A percentile compares a stretch with the other conserved stretches of the same genome.
Evolutionary conservation across 768 basidiomycete genomes (phyloP).

Genomic region (Dacryopinax primogenitus): DNA sequence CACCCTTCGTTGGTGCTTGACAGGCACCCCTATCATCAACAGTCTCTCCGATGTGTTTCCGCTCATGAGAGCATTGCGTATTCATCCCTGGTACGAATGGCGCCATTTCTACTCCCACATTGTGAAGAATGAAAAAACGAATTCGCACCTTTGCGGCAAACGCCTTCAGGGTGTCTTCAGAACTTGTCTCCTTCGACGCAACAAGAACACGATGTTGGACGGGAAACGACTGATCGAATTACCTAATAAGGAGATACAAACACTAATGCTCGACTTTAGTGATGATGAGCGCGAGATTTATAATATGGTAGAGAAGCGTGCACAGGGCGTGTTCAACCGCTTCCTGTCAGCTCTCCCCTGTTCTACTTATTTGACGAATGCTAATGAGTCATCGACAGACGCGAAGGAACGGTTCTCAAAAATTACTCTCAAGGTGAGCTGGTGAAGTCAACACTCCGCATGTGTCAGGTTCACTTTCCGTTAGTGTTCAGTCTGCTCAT

Average conservation of each 20-base stretch:
- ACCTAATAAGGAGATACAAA: neutral
- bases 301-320: constrained; percentile 9
- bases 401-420: constrained; percentile 57
- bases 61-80: constrained; percentile 32
- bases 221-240: neutral
- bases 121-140: neutral
- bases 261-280: constrained; percentile 19
- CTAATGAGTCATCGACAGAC: constrained; percentile 4
- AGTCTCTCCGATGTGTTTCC: constrained; percentile 42
- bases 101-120: neutral
- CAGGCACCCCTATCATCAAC: constrained; percentile 52
- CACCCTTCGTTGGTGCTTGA: neutral
- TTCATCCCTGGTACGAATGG: constrained; percentile 28
- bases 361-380: neutral
- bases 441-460: constrained; percentile 35
- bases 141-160: neutral
- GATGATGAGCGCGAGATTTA: constrained; percentile 24
- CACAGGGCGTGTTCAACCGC: constrained; percentile 23
- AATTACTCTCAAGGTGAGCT: neutral
- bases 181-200: neutral
- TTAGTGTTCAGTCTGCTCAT: neutral
- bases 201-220: neutral
- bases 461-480: neutral
- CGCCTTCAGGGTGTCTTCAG: neutral
- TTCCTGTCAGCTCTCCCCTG: constrained; percentile 8